These are phyloP conservation scores for Symbiodinium natans DNA, from an alignment of 73 alveolate species.

Conservation along the genomic window DNA sequence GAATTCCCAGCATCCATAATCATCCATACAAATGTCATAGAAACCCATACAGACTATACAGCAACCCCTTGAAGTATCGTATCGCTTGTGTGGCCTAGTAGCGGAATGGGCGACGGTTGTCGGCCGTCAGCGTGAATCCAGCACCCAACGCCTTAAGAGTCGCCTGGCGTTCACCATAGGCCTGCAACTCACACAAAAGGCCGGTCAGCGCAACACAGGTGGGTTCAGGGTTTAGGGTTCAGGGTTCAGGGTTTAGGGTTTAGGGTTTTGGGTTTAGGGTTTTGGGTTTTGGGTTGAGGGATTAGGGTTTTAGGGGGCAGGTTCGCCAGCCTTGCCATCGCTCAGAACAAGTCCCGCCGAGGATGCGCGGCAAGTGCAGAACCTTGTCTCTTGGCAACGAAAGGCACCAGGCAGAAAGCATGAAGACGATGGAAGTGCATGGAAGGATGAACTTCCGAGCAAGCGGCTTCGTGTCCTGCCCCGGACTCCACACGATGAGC, in stretches of 20 bases:
- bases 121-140: neutral
- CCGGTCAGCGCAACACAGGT: no score
- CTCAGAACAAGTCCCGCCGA: neutral
- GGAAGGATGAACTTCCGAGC: no score
- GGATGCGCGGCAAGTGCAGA: constrained; percentile 36
- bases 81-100: neutral
- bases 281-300: no score
- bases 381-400: constrained; percentile 12
- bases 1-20: no score
- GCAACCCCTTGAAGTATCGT: neutral
- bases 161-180: neutral
- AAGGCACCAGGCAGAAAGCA: no score
- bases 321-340: neutral
- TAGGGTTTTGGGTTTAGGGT: no score
- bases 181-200: neutral
- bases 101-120: neutral
- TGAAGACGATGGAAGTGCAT: no score
- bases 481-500: neutral
- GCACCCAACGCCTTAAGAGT: neutral
- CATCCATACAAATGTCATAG: no score
- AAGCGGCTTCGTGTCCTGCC: neutral
- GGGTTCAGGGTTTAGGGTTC: no score
- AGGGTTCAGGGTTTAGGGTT: no score
- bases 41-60: no score
- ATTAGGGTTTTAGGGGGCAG: no score